These are phyloP conservation scores for Penicillium subrubescens DNA, from an alignment of 495 filamentous ascomycete species.

Conservation along the genomic window DNA sequence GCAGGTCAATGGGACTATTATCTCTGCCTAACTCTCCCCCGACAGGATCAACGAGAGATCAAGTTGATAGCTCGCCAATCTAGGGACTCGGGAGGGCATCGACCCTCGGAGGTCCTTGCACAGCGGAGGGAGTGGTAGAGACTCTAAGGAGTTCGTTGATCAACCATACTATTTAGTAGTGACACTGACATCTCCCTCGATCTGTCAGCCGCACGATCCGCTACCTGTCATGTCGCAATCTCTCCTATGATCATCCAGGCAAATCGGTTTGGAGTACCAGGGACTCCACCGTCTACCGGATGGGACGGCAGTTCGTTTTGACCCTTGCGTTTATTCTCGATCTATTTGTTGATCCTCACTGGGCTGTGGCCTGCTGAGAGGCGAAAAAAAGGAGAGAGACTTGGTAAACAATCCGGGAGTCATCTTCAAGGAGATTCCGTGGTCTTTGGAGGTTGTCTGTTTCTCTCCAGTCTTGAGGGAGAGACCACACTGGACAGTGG, in stretches of 20 bases:
- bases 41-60: background rate
- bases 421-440: background rate
- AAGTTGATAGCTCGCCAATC: constrained; percentile 12
- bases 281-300: background rate
- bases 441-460: background rate
- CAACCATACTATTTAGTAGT: background rate
- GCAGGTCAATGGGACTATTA: constrained; percentile 10
- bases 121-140: background rate
- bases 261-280: background rate
- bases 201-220: constrained; percentile 12
- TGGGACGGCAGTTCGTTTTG: background rate
- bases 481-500: too few relatives aligned
- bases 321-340: constrained; percentile 5
- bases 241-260: background rate
- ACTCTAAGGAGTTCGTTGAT: background rate
- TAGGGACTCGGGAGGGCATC: background rate
- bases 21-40: constrained; percentile 8
- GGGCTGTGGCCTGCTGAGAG: background rate
- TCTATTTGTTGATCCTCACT: constrained; percentile 7
- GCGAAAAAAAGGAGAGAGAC: background rate
- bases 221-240: constrained; percentile 18
- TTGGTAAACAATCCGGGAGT: background rate
- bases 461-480: too few relatives aligned
- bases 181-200: background rate
- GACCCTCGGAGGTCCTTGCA: background rate